Conservation (phyloP, 2,329 filamentous ascomycete species). For the Sporothrix inflata region DNA sequence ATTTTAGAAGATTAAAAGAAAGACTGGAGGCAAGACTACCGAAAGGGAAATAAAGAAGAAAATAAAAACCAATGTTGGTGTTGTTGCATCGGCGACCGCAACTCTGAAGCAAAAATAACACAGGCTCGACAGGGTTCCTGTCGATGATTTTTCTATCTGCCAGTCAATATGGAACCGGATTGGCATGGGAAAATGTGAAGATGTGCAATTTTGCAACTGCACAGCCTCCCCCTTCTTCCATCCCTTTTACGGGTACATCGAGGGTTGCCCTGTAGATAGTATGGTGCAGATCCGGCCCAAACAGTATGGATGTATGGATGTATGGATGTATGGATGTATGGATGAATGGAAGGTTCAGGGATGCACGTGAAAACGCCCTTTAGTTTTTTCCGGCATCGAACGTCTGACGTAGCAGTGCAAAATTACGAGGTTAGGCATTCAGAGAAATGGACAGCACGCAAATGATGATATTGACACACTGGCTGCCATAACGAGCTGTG, state of each 20-base stretch:
- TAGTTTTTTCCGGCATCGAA: background rate
- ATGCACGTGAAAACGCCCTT: background rate
- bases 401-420: background rate
- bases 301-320: background rate
- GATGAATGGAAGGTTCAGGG: background rate
- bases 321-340: background rate
- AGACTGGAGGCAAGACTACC: background rate
- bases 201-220: conserved; percentile 19
- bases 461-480: background rate
- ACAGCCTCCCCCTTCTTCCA: conserved; percentile 27
- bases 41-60: background rate
- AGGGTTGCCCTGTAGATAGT: conserved; percentile 2
- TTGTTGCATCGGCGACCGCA: background rate
- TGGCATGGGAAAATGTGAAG: background rate
- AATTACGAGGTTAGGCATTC: background rate
- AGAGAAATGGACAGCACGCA: background rate
- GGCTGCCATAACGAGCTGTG: background rate
- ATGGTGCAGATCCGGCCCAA: background rate
- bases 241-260: background rate
- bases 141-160: background rate
- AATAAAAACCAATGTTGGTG: background rate
- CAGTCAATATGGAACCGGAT: conserved; percentile 10
- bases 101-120: conserved; percentile 15
- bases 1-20: background rate
- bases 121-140: conserved; percentile 8